These are phyloP conservation scores for Datura wrightii DNA, from an alignment of 257 asterid species.

Conservation along the genomic window DNA sequence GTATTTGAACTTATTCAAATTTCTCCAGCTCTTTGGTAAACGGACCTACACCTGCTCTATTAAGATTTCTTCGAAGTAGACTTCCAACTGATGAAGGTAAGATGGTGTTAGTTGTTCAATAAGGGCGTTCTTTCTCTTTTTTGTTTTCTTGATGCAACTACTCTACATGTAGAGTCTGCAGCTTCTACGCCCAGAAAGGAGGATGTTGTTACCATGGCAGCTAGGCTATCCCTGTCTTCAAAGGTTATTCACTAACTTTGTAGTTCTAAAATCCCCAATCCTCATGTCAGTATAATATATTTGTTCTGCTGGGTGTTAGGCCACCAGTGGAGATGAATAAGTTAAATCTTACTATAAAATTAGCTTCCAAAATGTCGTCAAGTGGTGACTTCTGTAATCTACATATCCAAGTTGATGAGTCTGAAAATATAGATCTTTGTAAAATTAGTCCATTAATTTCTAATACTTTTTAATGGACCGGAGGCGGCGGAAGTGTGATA, in stretches of 20 bases:
- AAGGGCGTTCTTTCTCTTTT: not conserved
- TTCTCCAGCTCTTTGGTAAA: constrained; percentile 79
- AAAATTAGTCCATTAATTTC: not conserved
- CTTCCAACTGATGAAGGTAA: constrained; percentile 92
- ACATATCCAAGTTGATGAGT: not conserved
- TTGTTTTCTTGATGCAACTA: constrained; percentile 21
- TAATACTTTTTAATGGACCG: not conserved
- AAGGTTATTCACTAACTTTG: constrained; percentile 53
- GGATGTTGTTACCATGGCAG: constrained; percentile 68
- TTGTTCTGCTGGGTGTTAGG: not conserved
- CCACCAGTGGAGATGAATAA: constrained; percentile 15
- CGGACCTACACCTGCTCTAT: constrained; percentile 86
- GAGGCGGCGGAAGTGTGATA: not conserved
- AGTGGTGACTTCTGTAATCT: not conserved
- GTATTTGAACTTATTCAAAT: constrained; percentile 28
- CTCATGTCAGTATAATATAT: not conserved
- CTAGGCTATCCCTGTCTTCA: constrained; percentile 76
- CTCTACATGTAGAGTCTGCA: constrained; percentile 57
- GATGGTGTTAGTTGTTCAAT: constrained; percentile 34
- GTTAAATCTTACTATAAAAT: not conserved
- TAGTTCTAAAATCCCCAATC: constrained; percentile 31
- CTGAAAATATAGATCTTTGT: not conserved
- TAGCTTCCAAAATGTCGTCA: not conserved
- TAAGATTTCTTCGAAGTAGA: constrained; percentile 85
- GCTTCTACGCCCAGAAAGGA: constrained; percentile 61